A percentile compares a stretch with the other conserved stretches of the same genome.
Evolutionary conservation across 2,329 filamentous ascomycete genomes (phyloP).

Genomic region (Trichoderma citrinoviride): DNA sequence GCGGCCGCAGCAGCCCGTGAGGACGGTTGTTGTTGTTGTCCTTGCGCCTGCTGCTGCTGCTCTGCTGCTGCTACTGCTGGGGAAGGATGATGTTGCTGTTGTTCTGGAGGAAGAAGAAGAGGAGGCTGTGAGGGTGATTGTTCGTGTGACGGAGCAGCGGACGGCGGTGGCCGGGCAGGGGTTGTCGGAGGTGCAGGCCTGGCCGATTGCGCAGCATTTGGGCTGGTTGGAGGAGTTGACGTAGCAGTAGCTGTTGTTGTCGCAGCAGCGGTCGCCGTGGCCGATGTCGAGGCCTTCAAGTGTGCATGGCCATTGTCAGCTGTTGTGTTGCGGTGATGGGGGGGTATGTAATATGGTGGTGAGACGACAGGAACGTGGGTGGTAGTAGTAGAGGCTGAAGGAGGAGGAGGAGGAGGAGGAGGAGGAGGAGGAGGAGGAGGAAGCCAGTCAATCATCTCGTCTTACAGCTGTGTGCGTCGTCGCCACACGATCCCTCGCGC

Average conservation of each 20-base stretch:
- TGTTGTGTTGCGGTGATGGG: too few relatives aligned
- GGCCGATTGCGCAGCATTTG: conserved; percentile 45
- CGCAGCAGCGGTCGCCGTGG: conserved; percentile 41
- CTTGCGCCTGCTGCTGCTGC: not conserved
- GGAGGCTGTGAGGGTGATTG: conserved; percentile 23
- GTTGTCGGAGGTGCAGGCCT: conserved; percentile 40
- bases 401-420: not conserved
- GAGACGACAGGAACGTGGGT: too few relatives aligned
- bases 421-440: not conserved
- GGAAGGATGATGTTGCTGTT: not conserved
- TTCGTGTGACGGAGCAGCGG: conserved; percentile 35
- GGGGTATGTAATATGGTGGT: too few relatives aligned
- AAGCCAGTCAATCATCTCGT: conserved; percentile 19
- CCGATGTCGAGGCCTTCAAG: conserved; percentile 47
- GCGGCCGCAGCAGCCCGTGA: conserved; percentile 41
- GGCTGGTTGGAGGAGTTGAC: conserved; percentile 35
- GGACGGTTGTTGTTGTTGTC: conserved; percentile 29
- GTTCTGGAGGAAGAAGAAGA: not conserved
- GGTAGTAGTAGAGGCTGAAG: too few relatives aligned
- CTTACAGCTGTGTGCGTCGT: conserved; percentile 35
- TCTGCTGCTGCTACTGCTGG: too few relatives aligned
- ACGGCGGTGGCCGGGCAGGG: conserved; percentile 36
- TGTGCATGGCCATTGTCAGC: not conserved
- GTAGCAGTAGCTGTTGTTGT: conserved; percentile 47
- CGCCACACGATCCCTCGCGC: conserved; percentile 31